A percentile compares a stretch with the other conserved stretches of the same genome.
Conservation (phyloP, 371 early-diverging fungal species). For the Synchytrium microbalum region DNA sequence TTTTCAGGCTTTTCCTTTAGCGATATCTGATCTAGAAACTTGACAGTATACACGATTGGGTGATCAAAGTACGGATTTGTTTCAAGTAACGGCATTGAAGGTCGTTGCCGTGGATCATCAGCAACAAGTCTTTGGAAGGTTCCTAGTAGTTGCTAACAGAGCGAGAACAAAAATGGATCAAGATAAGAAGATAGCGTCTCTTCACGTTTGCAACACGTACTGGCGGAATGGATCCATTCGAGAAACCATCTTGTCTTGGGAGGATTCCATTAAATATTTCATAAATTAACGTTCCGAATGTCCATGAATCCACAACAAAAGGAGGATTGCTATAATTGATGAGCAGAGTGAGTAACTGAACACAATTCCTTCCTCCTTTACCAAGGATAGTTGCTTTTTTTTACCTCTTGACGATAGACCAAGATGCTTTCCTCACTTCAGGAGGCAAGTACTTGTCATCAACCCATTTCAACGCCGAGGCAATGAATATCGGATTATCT, state of each 20-base stretch:
- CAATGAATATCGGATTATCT: slow-evolving; percentile 50
- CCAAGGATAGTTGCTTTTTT: slow-evolving; percentile 7
- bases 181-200: too few relatives aligned
- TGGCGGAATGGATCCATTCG: slow-evolving; percentile 55
- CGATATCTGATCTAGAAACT: slow-evolving; percentile 79
- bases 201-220: slow-evolving; percentile 11
- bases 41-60: slow-evolving; percentile 64
- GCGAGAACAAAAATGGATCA: background rate
- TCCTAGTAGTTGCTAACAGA: background rate
- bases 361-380: too few relatives aligned
- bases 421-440: slow-evolving; percentile 59
- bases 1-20: slow-evolving; percentile 79
- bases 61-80: slow-evolving; percentile 64
- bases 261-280: slow-evolving; percentile 70
- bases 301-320: slow-evolving; percentile 68
- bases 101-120: background rate
- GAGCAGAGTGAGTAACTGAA: too few relatives aligned
- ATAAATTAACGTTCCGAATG: slow-evolving; percentile 66
- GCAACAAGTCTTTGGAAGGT: background rate
- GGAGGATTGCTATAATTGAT: slow-evolving; percentile 13
- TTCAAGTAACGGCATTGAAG: slow-evolving; percentile 16
- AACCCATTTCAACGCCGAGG: slow-evolving; percentile 51
- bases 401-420: slow-evolving; percentile 60
- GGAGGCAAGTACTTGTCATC: slow-evolving; percentile 63
- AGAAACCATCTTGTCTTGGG: slow-evolving; percentile 52